Base-by-base conservation (phyloP, 352 stramenopile species). In the Globisporangium radiosum region DNA sequence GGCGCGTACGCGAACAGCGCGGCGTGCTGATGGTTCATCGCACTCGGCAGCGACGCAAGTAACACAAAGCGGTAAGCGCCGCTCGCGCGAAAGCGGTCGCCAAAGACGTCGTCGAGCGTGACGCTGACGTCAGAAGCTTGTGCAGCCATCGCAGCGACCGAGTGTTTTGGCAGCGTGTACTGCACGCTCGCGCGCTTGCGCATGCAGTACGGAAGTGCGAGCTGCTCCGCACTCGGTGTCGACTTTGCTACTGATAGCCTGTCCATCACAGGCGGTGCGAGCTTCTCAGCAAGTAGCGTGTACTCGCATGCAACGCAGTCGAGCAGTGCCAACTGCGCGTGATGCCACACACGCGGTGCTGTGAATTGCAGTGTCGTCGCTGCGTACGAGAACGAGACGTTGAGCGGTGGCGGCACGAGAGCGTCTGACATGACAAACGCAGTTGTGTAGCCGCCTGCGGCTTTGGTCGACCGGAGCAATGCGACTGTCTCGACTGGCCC, bases 61-160 rank as follows among this genome's bases (percentile, higher is more conserved):
- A 77, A 54, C 54, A 73, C 57, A 39, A 77, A 72, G 10, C 49
- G 62, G 40, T 77, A 77, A 49, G 68, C 56, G 25, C 70, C 67
- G 6, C 58, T 74, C 3, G 59, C 57, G 7, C 47, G 45, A 38
- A 77, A 77, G 51, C 63, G 42, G 45, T 75, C 70, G 13, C 61
- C 70, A 50, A 77, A 77, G 2, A 54, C 14, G 36, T 60, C 50
- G 2, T 58, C 57, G 5, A 74, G 44, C 10, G 62, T 66, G n/a
- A 71, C 53, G 3, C 38, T 48, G 10, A 8, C 43, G 9, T 40
- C 25, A 3, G 4, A 6, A 36, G 17, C 15, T 0, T 10, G 9
- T 25, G 2, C 25, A 25, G 8, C 40, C 8, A 45, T 42, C 10
- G 43, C 40, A 47, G 25, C 14, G 25, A 11, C 37, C 10, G 19